Evolutionary conservation across 2,329 filamentous ascomycete species (phyloP).

Genomic region (Grosmannia huntii): DNA sequence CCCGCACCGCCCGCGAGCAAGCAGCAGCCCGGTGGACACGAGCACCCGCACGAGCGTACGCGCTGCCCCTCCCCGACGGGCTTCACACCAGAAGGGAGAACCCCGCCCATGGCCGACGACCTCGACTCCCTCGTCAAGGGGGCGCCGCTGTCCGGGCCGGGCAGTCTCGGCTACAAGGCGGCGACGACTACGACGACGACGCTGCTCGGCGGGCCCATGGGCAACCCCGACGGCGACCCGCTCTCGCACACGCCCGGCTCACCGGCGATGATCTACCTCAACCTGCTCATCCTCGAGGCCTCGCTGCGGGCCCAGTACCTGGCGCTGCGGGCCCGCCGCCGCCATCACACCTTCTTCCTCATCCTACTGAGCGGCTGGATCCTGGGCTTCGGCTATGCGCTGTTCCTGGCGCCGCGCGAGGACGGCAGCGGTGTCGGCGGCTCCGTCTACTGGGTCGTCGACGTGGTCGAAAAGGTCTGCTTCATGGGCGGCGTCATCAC

Average conservation of each 20-base stretch:
- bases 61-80: background rate
- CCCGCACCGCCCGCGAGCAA: too few species aligned
- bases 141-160: conserved; percentile 47
- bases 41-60: too few species aligned
- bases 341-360: conserved; percentile 89
- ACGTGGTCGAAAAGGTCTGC: conserved; percentile 79
- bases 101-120: conserved; percentile 42
- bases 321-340: conserved; percentile 71
- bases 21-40: too few species aligned
- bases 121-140: conserved; percentile 91
- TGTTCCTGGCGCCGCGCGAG: conserved; percentile 92
- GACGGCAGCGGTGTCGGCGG: conserved; percentile 86
- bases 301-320: conserved; percentile 89
- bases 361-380: conserved; percentile 71
- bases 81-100: background rate
- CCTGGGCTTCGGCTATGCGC: conserved; percentile 70
- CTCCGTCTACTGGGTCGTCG: conserved; percentile 91
- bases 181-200: too few species aligned
- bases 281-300: conserved; percentile 91
- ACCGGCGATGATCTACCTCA: conserved; percentile 93
- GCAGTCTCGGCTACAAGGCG: background rate
- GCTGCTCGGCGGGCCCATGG: background rate
- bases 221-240: conserved; percentile 44
- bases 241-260: conserved; percentile 75
- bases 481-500: conserved; percentile 87